Conservation (phyloP, 257 asterid species). For the Scutellaria minor region DNA sequence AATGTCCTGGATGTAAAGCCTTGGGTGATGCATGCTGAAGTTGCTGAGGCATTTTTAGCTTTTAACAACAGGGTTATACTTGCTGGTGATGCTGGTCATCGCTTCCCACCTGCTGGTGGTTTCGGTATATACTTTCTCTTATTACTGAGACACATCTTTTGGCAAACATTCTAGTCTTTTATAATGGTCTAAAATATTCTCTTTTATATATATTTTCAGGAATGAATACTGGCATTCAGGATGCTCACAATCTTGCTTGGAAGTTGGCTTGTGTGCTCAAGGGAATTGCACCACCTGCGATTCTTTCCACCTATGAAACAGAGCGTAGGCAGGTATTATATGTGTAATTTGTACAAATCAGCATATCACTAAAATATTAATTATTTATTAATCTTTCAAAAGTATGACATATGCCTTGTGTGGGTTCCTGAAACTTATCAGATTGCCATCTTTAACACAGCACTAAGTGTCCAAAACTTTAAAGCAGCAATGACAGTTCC, state of each 20-base stretch:
- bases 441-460: slow-evolving; percentile 86
- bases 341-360: slow-evolving; percentile 8
- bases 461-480: slow-evolving; percentile 81
- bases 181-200: slow-evolving; percentile 18
- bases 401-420: slow-evolving; percentile 25
- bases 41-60: slow-evolving; percentile 75
- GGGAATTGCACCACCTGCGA: slow-evolving; percentile 66
- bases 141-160: slow-evolving; percentile 1
- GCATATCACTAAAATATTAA: slow-evolving; percentile 17
- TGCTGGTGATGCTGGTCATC: slow-evolving; percentile 98
- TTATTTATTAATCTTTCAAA: slow-evolving; percentile 24
- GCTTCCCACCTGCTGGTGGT: slow-evolving; percentile 99
- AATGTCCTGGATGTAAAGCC: slow-evolving; percentile 83
- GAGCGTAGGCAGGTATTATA: slow-evolving; percentile 82
- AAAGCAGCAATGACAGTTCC: slow-evolving; percentile 93
- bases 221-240: slow-evolving; percentile 98
- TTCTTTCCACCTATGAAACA: slow-evolving; percentile 77
- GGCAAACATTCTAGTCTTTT: slow-evolving; percentile 20
- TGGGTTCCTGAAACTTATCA: slow-evolving; percentile 42
- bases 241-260: slow-evolving; percentile 98
- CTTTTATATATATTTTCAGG: slow-evolving; percentile 49
- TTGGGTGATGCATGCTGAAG: slow-evolving; percentile 99
- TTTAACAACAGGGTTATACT: slow-evolving; percentile 65
- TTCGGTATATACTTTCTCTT: slow-evolving; percentile 57
- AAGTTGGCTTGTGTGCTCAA: slow-evolving; percentile 76